A percentile compares a stretch with the other conserved stretches of the same genome.
These are phyloP conservation scores for Ascochyta fabae DNA, from an alignment of 2,329 filamentous ascomycete genomes.

Conservation along the genomic window DNA sequence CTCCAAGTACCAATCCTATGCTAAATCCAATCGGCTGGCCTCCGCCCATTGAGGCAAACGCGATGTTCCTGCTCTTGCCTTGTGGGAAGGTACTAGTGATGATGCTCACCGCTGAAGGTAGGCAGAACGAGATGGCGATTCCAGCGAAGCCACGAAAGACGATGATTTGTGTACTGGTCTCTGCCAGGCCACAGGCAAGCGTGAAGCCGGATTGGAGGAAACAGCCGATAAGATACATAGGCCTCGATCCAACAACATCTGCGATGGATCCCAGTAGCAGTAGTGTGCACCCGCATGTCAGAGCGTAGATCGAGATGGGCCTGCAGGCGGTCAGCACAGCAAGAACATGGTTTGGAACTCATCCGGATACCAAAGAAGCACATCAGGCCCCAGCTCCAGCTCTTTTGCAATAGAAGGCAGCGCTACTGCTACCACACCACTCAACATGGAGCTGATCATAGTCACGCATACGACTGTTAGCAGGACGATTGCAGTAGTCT, in stretches of 20 bases:
- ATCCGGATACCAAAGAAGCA: constrained; percentile 37
- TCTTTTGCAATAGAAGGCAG: constrained; percentile 53
- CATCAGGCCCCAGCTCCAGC: constrained; percentile 28
- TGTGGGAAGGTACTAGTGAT: constrained; percentile 56
- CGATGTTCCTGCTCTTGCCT: constrained; percentile 59
- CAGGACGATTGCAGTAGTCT: constrained; percentile 37
- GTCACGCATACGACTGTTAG: constrained; percentile 37
- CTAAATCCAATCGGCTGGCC: constrained; percentile 60
- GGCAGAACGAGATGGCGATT: constrained; percentile 55
- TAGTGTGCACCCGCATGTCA: constrained; percentile 58
- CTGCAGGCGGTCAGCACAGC: constrained; percentile 25
- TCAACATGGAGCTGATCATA: constrained; percentile 34
- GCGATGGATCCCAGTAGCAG: constrained; percentile 59
- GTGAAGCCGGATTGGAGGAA: constrained; percentile 55
- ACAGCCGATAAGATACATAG: constrained; percentile 56
- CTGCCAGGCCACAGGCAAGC: constrained; percentile 52
- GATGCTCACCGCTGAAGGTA: constrained; percentile 59
- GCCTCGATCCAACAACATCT: constrained; percentile 57
- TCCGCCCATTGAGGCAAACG: constrained; percentile 59
- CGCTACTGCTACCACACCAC: constrained; percentile 52
- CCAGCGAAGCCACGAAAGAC: constrained; percentile 56
- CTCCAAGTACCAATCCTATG: constrained; percentile 59
- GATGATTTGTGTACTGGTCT: constrained; percentile 52
- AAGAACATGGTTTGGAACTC: background rate
- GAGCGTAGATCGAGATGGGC: constrained; percentile 47